These are phyloP conservation scores for Ogataea salicorniae DNA, from an alignment of 805 yeast genomes.

Conservation along the genomic window DNA sequence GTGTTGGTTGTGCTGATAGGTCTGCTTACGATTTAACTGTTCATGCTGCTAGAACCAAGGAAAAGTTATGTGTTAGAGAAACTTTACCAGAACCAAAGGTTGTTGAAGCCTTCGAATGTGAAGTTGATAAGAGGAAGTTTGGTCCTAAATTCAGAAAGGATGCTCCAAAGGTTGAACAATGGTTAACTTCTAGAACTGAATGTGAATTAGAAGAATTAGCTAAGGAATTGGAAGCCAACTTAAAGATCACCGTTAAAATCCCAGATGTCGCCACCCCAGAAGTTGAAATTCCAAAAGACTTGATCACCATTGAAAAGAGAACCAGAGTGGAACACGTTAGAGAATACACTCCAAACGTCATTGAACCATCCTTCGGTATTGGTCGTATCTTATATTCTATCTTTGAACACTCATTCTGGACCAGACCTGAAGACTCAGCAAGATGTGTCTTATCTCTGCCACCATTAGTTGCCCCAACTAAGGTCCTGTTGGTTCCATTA, in stretches of 20 bases:
- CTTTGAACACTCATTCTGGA: conserved; percentile 94
- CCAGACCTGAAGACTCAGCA: conserved; percentile 82
- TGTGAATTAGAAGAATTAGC: conserved; percentile 77
- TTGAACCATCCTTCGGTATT: conserved; percentile 98
- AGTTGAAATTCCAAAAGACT: conserved; percentile 63
- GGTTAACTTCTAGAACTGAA: conserved; percentile 71
- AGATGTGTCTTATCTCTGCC: conserved; percentile 86
- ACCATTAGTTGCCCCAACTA: conserved; percentile 96
- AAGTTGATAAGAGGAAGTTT: conserved; percentile 87
- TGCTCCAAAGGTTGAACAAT: conserved; percentile 86
- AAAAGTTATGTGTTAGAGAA: conserved; percentile 91
- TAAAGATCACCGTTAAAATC: conserved; percentile 61
- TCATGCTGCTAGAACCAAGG: conserved; percentile 92
- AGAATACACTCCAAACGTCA: conserved; percentile 94
- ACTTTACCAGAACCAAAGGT: conserved; percentile 77
- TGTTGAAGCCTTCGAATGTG: conserved; percentile 80
- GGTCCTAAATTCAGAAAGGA: conserved; percentile 98
- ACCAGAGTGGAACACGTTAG: conserved; percentile 85
- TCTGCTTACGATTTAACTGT: conserved; percentile 96
- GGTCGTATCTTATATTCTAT: conserved; percentile 93
- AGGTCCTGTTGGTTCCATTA: conserved; percentile 91
- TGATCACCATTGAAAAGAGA: conserved; percentile 71
- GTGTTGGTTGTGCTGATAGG: conserved; percentile 99
- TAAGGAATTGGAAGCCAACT: conserved; percentile 55
- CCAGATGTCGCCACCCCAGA: conserved; percentile 54